A percentile compares a stretch with the other conserved stretches of the same genome.
phyloP scores from a whole-genome alignment of 768 basidiomycete species.

The Tephrocybe sp. region DNA sequence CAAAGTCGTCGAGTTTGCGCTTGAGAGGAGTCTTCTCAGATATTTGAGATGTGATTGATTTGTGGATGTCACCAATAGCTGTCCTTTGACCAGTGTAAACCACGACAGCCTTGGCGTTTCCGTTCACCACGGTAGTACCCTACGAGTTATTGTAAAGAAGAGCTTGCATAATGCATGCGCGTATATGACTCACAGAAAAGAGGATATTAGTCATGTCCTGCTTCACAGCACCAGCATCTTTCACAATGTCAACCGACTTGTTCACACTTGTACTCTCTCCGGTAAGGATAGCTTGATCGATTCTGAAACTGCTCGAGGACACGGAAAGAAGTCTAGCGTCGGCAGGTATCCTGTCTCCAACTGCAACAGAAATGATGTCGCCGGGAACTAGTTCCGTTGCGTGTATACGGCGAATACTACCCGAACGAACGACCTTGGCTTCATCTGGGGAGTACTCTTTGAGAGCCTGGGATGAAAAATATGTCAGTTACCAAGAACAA shows the following conservation, averaged over 20 bases:
- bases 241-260: slow-evolving; percentile 69
- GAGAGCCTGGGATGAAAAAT: slow-evolving; percentile 59
- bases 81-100: slow-evolving; percentile 83
- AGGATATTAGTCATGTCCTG: slow-evolving; percentile 98
- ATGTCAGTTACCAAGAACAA: slow-evolving; percentile 5
- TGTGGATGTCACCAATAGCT: slow-evolving; percentile 96
- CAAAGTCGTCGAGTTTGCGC: slow-evolving; percentile 97
- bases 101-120: slow-evolving; percentile 84
- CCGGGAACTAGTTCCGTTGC: slow-evolving; percentile 92
- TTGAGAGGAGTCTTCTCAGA: slow-evolving; percentile 96
- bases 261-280: slow-evolving; percentile 90
- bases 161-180: neutral
- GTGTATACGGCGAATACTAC: slow-evolving; percentile 69
- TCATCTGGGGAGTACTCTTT: slow-evolving; percentile 98
- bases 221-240: slow-evolving; percentile 82
- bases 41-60: slow-evolving; percentile 91
- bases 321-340: slow-evolving; percentile 90
- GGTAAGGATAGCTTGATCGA: slow-evolving; percentile 96
- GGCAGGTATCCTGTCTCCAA: slow-evolving; percentile 94
- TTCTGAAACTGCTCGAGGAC: slow-evolving; percentile 88
- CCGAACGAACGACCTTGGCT: slow-evolving; percentile 82
- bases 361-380: slow-evolving; percentile 86
- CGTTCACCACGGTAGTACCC: slow-evolving; percentile 97
- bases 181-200: slow-evolving; percentile 64
- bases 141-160: slow-evolving; percentile 23